Conservation (phyloP, 2,329 filamentous ascomycete species). For the Arthrinium phaeospermum region DNA sequence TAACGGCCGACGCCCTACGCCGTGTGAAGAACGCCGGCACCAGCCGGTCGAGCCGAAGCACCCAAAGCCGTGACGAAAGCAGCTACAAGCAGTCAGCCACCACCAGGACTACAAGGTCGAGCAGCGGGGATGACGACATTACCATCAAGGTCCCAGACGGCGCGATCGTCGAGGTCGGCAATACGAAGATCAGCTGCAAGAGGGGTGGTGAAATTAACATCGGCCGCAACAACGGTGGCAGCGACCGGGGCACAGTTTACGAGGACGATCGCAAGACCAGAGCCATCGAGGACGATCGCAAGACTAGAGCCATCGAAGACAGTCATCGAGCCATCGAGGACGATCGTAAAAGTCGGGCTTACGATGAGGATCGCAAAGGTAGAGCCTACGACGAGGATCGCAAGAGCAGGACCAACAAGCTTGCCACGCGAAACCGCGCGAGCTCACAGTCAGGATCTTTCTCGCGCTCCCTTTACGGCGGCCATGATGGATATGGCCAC, state of each 20-base stretch:
- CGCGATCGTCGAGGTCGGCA: constrained; percentile 61
- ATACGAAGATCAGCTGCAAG: constrained; percentile 62
- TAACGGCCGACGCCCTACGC: constrained; percentile 63
- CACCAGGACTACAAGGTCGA: constrained; percentile 64
- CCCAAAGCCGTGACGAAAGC: constrained; percentile 66
- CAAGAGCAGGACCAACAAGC: constrained; percentile 46
- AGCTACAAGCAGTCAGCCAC: constrained; percentile 67
- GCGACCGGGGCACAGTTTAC: constrained; percentile 57
- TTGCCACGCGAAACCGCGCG: constrained; percentile 52
- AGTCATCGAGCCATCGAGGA: constrained; percentile 53
- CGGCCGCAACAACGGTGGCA: constrained; percentile 42
- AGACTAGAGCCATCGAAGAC: constrained; percentile 40
- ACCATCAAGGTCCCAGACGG: constrained; percentile 65
- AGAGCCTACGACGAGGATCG: neutral
- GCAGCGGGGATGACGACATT: constrained; percentile 60
- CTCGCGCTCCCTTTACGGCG: constrained; percentile 31
- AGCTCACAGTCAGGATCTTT: constrained; percentile 58
- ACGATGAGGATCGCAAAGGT: neutral
- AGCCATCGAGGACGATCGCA: constrained; percentile 34
- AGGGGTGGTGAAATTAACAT: constrained; percentile 67
- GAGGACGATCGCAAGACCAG: constrained; percentile 52
- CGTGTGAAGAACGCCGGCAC: constrained; percentile 55
- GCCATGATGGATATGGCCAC: constrained; percentile 18
- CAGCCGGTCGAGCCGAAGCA: constrained; percentile 64
- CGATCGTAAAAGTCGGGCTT: constrained; percentile 46